Evolutionary conservation across 805 yeast genomes (phyloP), one percentile per base, ranked within the genome.

Genomic region (Candida easanensis): DNA sequence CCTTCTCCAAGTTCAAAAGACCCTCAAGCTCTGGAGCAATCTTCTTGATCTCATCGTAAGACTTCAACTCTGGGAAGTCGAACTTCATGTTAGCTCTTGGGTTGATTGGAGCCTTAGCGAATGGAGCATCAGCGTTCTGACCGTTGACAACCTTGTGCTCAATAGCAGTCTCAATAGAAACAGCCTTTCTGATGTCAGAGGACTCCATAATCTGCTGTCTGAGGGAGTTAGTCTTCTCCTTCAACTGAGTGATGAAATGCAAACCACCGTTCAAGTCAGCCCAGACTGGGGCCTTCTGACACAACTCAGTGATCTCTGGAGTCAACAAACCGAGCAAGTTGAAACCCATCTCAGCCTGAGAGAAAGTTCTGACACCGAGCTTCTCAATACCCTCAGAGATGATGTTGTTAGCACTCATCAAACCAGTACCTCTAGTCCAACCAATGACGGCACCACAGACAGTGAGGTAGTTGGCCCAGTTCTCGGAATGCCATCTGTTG

Each of bases 391-490:
- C 97, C 71, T 90, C 97, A 49, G 99, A 97, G 66, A 93, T 88
- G 64, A 88, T 84, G 74, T 93, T 93, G 78, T 93, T 93, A 57
- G 84, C 97, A 61, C 89, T 77, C 99, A 93, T 93, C 63, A 93
- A 82, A 63, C 99, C 99, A 47, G 99, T 93, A 69, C 99, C 99
- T 78, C 99, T 88, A 52, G 99, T 93, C 99, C 99, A 93, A 65
- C 99, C 99, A 68, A 93, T 93, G 54, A 93, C 79, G 36, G 99
- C 97, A 76, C 99, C 99, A 69, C 97, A 90, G 48, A 93, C 75
- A 46, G 98, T 93, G 71, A 93, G 81, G 73, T 87, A 93, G 53
- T 85, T 73, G 36, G 84, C 82, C 99, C 99, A 93, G 47, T 89
- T 85, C 76, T 93, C 99, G 37, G 99, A 90, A 69, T 83, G 77